Conservation (phyloP, 1,284 basidiomycete genomes). For the Rhodotorula sp. region DNA sequence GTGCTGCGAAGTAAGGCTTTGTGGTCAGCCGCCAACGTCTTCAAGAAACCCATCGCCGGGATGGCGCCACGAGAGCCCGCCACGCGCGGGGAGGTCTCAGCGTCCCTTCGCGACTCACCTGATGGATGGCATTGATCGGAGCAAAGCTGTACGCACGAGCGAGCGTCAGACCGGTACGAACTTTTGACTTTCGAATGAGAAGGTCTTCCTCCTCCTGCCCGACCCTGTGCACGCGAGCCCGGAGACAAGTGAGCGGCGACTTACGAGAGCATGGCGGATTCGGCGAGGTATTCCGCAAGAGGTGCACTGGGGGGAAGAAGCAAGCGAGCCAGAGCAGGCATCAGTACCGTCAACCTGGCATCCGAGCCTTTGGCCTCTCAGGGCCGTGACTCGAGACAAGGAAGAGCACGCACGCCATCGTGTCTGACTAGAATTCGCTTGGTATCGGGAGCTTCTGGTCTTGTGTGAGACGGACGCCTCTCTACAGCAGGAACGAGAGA, state of each 20-base stretch:
- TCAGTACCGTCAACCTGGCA: too few relatives aligned
- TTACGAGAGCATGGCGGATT: constrained; percentile 17
- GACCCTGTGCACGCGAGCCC: not conserved
- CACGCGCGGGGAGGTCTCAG: too few relatives aligned
- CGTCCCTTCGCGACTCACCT: constrained; percentile 2
- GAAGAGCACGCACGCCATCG: too few relatives aligned
- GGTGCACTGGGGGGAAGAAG: constrained; percentile 3
- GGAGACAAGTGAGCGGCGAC: not conserved
- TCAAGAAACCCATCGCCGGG: not conserved
- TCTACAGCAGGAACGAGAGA: not conserved
- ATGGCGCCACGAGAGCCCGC: too few relatives aligned
- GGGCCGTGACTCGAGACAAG: too few relatives aligned
- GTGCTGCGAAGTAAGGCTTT: not conserved
- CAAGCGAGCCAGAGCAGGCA: not conserved
- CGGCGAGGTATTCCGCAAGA: constrained; percentile 9
- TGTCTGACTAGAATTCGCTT: too few relatives aligned
- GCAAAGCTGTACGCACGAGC: constrained; percentile 1
- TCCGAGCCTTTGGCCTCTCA: too few relatives aligned
- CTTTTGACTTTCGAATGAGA: too few relatives aligned
- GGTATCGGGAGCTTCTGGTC: too few relatives aligned
- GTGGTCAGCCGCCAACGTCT: too few relatives aligned
- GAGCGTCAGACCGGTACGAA: not conserved
- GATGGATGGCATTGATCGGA: constrained; percentile 33
- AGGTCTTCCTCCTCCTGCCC: not conserved
- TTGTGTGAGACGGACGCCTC: too few relatives aligned